Evolutionary conservation across 2,329 filamentous ascomycete species (phyloP), one percentile per base, ranked within the genome.

Genomic region (Ascomycota sp.): DNA sequence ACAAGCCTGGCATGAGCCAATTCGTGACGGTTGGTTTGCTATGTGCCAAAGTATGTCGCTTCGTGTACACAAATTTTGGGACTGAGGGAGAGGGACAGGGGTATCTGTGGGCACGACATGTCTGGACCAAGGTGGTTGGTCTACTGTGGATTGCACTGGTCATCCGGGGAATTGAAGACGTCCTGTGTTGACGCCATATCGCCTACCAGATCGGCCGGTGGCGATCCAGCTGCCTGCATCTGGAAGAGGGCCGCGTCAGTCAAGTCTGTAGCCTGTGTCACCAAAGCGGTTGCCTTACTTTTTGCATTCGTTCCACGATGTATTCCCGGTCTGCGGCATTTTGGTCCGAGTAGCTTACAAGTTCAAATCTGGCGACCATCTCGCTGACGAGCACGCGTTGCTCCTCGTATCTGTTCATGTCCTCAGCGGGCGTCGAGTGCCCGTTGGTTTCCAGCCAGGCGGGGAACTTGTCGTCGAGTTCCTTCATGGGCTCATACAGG

Each of bases 401-500:
- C 50, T 77, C 70, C 50, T 79, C 64, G 48, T 91, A 95, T 34
- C 83, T 62, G 46, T 71, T 69, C 47, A 83, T 50, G 44, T 95
- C 86, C 29, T 78, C 80, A 30, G 65, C 53, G 2, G 73, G 55
- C 30, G 71, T 73, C 17, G 59, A 70, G 25, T 56, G 65, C 40
- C 62, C 61, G 50, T 94, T 86, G 54, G 79, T 75, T 43, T 68
- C 66, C 49, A 98, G 63, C 86, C 89, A 98, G 2, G 56, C 71
- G 0, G 85, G 86, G 46, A 89, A 98, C 53, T 94, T 95, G 31
- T 81, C 76, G 50, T 92, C 60, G 28, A 98, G 60, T 55, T 98
- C 89, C 59, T 93, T 93, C 83, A 98, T 94, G 3, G 89, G 89
- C 56, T 98, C 86, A 49, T 95, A 95, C 30, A 98, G 56, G 37